phyloP scores from a whole-genome alignment of 768 basidiomycete genomes.

The Amanita exitialis region DNA sequence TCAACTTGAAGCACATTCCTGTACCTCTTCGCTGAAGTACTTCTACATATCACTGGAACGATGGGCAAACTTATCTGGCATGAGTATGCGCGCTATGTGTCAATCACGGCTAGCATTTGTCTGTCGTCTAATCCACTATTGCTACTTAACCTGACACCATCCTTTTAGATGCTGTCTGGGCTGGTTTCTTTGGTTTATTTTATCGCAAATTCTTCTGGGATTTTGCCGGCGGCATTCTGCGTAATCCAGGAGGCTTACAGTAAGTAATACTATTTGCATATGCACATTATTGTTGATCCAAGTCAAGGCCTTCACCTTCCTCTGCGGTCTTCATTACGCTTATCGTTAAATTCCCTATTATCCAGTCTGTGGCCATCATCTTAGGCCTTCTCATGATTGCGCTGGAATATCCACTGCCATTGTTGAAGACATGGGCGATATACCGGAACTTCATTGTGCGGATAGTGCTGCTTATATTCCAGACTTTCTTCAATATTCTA shows the following conservation, averaged over 20 bases:
- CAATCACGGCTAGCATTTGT: slow-evolving; percentile 67
- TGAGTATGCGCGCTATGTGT: slow-evolving; percentile 59
- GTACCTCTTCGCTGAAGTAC: slow-evolving; percentile 14
- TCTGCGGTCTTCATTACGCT: slow-evolving; percentile 56
- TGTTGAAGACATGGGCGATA: slow-evolving; percentile 40
- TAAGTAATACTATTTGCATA: slow-evolving; percentile 25
- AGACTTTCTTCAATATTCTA: slow-evolving; percentile 51
- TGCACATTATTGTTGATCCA: not conserved
- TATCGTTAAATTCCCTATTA: slow-evolving; percentile 69
- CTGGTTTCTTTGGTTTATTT: slow-evolving; percentile 67
- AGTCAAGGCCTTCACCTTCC: slow-evolving; percentile 45
- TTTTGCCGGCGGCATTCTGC: slow-evolving; percentile 74
- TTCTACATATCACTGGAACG: slow-evolving; percentile 9
- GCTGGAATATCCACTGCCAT: slow-evolving; percentile 65
- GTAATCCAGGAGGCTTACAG: slow-evolving; percentile 75
- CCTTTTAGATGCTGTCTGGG: slow-evolving; percentile 65
- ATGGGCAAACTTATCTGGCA: slow-evolving; percentile 86
- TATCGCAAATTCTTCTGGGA: slow-evolving; percentile 98
- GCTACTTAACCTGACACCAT: not conserved
- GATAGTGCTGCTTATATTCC: slow-evolving; percentile 53
- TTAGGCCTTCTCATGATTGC: slow-evolving; percentile 49
- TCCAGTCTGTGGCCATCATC: slow-evolving; percentile 61
- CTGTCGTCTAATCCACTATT: slow-evolving; percentile 23
- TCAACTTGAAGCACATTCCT: slow-evolving; percentile 15
- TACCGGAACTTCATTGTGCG: slow-evolving; percentile 59